Evolutionary conservation across 345 rosid genomes (phyloP), one percentile per base, ranked within the genome.

Genomic region (Populus deltoides): DNA sequence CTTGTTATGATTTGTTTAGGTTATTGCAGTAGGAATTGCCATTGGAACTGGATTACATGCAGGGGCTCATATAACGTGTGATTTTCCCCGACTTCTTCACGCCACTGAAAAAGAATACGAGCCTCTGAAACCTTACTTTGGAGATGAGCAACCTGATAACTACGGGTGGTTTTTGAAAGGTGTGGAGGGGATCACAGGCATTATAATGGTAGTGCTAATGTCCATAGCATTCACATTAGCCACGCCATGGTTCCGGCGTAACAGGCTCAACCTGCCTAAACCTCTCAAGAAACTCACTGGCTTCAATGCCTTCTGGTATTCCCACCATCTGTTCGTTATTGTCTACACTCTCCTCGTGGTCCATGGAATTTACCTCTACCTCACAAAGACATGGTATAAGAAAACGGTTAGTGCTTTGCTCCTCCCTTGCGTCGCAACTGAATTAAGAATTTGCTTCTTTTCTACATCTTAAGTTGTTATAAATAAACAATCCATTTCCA

Each of bases 221-320:
- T 86, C 86, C 41, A 90, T 92, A 72, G 98, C 97, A 0, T 94
- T 92, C 78, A 90, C 93, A 12, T 81, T 94, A 7, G 98, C 98
- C 36, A 90, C 97, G 7, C 98, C 95, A 22, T 93, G 97, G 98
- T 92, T 93, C 59, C 85, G 98, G 77, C 86, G 97, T 20, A 92
- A 83, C 90, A 89, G 80, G 86, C 87, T 93, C 77, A 90, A 92
- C 74, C 72, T 91, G 27, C 98, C 98, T 39, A 91, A 83, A 2
- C 86, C 87, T 36, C 85, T 94, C 10, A 90, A 88, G 81, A 92
- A 83, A 79, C 90, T 94, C 57, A 91, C 98, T 0, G 98, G 98
- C 36, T 94, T 94, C 79, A 93, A 93, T 70, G 97, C 97, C 62
- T 93, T 93, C 76, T 93, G 98, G 98, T 93, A 93, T 79, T 90